Evolutionary conservation across 441 rosid genomes (phyloP).

Genomic region (Corymbia calophylla): DNA sequence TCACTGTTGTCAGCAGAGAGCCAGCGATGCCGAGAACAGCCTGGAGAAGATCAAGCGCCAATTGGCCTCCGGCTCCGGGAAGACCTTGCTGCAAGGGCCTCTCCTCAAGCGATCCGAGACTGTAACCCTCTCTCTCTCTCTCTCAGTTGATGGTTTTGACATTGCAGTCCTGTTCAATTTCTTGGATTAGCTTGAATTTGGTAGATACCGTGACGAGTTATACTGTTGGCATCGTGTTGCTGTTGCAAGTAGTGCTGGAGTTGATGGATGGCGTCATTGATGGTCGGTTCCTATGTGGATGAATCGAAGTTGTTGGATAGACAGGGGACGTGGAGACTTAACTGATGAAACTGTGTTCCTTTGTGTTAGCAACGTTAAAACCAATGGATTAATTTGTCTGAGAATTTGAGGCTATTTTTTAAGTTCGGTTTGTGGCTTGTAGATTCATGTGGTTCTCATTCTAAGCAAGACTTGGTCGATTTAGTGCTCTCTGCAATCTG

Average conservation of each 20-base stretch:
- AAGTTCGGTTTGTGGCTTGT: not conserved
- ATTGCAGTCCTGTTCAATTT: not conserved
- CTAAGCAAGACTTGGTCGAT: not conserved
- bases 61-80: constrained; percentile 85
- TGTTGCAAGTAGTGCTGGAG: not conserved
- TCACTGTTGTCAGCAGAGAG: constrained; percentile 19
- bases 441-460: not conserved
- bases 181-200: not conserved
- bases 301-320: not conserved
- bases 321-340: not conserved
- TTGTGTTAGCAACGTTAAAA: not conserved
- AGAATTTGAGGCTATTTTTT: not conserved
- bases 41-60: constrained; percentile 95
- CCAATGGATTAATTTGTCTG: not conserved
- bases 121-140: constrained; percentile 18
- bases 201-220: not conserved
- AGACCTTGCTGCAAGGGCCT: constrained; percentile 86
- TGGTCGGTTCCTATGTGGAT: not conserved
- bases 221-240: not conserved
- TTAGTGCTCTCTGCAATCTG: not conserved
- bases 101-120: constrained; percentile 97
- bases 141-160: not conserved
- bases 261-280: not conserved
- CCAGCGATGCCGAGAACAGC: constrained; percentile 53
- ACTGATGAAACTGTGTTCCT: not conserved